Evolutionary conservation across 2,329 filamentous ascomycete genomes (phyloP).

Genomic region (Calonectria ilicicola): DNA sequence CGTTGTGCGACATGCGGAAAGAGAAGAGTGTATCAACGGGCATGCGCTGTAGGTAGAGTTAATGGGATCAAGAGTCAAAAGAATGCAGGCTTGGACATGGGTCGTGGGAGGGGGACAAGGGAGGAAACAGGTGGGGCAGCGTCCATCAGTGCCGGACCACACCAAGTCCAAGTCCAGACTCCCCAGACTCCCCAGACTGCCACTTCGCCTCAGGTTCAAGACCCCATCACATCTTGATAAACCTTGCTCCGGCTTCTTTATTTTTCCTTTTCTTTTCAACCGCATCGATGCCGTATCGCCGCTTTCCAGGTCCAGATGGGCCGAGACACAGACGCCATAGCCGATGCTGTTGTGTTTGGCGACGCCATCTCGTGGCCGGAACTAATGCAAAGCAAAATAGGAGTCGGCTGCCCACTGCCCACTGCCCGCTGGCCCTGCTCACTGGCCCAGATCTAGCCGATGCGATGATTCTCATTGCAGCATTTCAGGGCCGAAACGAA

Average conservation of each 20-base stretch:
- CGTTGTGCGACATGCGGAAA: not conserved
- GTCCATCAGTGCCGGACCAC: not conserved
- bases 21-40: constrained; percentile 1
- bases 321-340: not conserved
- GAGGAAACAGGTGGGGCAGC: constrained; percentile 10
- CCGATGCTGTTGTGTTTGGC: not conserved
- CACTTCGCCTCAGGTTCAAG: not conserved
- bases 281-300: not conserved
- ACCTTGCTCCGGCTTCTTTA: not conserved
- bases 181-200: not conserved
- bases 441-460: not conserved
- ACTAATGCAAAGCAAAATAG: constrained; percentile 8
- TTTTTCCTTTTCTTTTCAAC: not conserved
- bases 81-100: not conserved
- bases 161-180: not conserved
- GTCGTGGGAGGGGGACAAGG: not conserved
- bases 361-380: not conserved
- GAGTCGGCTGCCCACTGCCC: not conserved
- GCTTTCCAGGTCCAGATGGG: not conserved
- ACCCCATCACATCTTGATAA: not conserved
- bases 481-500: not conserved
- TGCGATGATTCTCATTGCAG: not conserved
- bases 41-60: not conserved
- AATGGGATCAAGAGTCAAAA: constrained; percentile 8
- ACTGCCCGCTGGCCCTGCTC: not conserved